These are phyloP conservation scores for Penicillium glabrum DNA, from an alignment of 2,329 filamentous ascomycete species.

Conservation along the genomic window DNA sequence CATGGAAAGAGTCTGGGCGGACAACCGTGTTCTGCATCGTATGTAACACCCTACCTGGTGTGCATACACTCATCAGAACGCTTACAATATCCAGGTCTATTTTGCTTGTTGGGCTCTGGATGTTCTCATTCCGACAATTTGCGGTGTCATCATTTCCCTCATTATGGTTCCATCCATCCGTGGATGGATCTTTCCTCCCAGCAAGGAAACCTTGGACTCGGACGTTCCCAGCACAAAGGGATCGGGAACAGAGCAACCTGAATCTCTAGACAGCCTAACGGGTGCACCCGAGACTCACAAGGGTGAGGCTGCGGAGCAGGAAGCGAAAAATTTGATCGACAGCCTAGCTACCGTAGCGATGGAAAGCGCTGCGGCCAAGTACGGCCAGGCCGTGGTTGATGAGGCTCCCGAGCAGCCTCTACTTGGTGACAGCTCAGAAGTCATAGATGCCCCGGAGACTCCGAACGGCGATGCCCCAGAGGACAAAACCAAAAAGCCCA, in stretches of 20 bases:
- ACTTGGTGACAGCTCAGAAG: constrained; percentile 55
- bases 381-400: constrained; percentile 64
- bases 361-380: constrained; percentile 73
- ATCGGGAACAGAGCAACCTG: constrained; percentile 68
- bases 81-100: constrained; percentile 44
- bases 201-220: constrained; percentile 57
- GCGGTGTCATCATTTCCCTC: constrained; percentile 61
- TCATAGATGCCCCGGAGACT: constrained; percentile 54
- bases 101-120: constrained; percentile 70
- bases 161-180: constrained; percentile 66
- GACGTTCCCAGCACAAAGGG: constrained; percentile 59
- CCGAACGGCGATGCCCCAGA: constrained; percentile 51
- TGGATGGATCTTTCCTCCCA: constrained; percentile 67
- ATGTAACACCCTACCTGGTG: constrained; percentile 14
- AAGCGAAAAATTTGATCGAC: constrained; percentile 78
- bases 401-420: constrained; percentile 44
- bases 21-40: constrained; percentile 66
- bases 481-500: constrained; percentile 73
- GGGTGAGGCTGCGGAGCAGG: constrained; percentile 79
- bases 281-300: constrained; percentile 78
- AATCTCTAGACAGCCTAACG: constrained; percentile 74
- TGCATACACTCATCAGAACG: not conserved
- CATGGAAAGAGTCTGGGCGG: constrained; percentile 71
- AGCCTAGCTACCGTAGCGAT: constrained; percentile 71
- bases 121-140: constrained; percentile 63